Base-by-base conservation (phyloP, 2,329 filamentous ascomycete species). In the Calonectria hawksworthii region DNA sequence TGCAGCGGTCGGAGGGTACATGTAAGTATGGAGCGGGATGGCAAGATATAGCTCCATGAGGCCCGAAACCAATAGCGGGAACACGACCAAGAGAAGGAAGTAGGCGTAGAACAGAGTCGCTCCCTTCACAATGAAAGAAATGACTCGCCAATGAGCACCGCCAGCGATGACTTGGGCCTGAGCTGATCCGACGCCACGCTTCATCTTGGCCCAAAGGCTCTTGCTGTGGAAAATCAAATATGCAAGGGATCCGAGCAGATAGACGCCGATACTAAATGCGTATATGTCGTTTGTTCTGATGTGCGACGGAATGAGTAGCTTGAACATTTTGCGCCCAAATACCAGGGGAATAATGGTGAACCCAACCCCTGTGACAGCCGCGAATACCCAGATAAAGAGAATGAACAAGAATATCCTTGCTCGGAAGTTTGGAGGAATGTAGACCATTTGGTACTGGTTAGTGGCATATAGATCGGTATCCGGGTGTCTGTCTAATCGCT, bases 201-300 rank as follows among this genome's bases (percentile, higher is more conserved):
- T 83, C 47, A 84, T 74, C 51, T 83, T 85, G 16, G 70, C 56
- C 51, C 82, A 81, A 23, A 90, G 84, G 78, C 83, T 80, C 16
- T 84, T 86, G 23, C 88, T 78, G 82, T 93, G 91, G 77, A 92
- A 86, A 34, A 89, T 78, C 52, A 90, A 85, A 83, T 96, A 98
- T 3, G 91, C 86, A 1, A 91, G 81, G 5, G 91, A 92, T 14
- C 94, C 95, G 6, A 98, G 88, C 32, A 95, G 88, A 83, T 98
- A 98, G 51, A 98, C 90, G 18, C 97, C 97, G 36, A 97, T 92
- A 68, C 95, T 98, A 84, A 98, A 98, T 16, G 97, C 96, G 81
- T 99, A 99, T 32, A 99, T 94, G 83, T 99, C 97, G 84, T 99
- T 99, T 82, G 96, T 94, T 51, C 91, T 91, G 63, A 94, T 90